Evolutionary conservation across 2,329 filamentous ascomycete genomes (phyloP), one percentile per base, ranked within the genome.

Genomic region (Fusarium sambucinum): DNA sequence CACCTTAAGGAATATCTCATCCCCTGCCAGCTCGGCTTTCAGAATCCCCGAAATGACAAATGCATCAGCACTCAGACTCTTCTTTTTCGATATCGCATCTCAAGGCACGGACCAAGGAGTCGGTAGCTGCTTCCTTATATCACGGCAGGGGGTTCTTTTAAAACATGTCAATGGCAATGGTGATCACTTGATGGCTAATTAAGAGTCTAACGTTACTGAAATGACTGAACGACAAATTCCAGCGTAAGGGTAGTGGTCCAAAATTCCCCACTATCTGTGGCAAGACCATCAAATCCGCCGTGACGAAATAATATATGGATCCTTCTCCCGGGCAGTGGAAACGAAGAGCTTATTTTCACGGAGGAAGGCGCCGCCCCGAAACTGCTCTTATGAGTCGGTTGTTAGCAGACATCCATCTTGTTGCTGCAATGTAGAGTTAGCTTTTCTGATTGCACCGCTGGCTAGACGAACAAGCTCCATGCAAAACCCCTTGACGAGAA

Each of bases 401-500:
- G n/a, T 42, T 13, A 40, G 19, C 19, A 53, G 21, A n/a, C 32
- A 17, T 5, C 52, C 52, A 3, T 35, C 30, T 8, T 35, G 23
- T 7, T 55, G 35, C 17, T 57, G 47, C 2, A 21, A 44, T 12
- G 61, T 48, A 14, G 45, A 51, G 3, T 5, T 55, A 13, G 58
- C 63, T 21, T 70, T 70, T 6, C 21, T 75, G 55, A 84, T 80
- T 6, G 83, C 83, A 61, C 79, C 80, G 5, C 77, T 77, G 1
- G 78, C 80, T 4, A 85, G 74, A 13, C 80, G 71, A n/a, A 78
- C 77, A 10, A 85, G 63, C 63, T 85, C 83, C 1, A 71, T 72
- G 2, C 83, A 78, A 38, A 85, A 84, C 3, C 79, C 77, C 2
- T 82, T 77, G 16, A 85, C 73, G 14, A 80, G 67, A 29, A 77